phyloP scores from a whole-genome alignment of 2,329 filamentous ascomycete genomes.

The Bisporella sp. region DNA sequence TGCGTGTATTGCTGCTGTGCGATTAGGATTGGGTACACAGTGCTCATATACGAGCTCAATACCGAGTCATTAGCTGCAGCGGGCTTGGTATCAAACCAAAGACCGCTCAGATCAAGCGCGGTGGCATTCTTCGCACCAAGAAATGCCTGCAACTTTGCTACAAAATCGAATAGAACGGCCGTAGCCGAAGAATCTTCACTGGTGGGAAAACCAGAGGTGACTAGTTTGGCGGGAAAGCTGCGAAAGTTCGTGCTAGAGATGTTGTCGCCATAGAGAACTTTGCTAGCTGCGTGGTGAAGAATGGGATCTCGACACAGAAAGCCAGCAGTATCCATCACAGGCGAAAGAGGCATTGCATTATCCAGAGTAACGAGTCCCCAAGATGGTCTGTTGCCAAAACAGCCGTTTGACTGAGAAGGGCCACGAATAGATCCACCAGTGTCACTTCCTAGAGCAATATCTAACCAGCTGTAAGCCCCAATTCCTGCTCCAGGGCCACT shows the following conservation, averaged over 20 bases:
- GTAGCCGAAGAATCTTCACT: slow-evolving; percentile 29
- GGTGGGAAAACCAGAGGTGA: slow-evolving; percentile 36
- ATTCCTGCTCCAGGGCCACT: slow-evolving; percentile 37
- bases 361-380: slow-evolving; percentile 39
- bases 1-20: slow-evolving; percentile 38
- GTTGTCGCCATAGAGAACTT: slow-evolving; percentile 39
- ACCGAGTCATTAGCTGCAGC: slow-evolving; percentile 25
- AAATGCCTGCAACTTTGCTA: slow-evolving; percentile 35
- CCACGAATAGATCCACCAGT: slow-evolving; percentile 43
- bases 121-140: slow-evolving; percentile 31
- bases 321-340: slow-evolving; percentile 39
- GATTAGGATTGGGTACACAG: slow-evolving; percentile 40
- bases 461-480: slow-evolving; percentile 40
- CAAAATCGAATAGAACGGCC: slow-evolving; percentile 34
- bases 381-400: slow-evolving; percentile 43
- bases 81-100: slow-evolving; percentile 17
- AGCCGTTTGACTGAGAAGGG: slow-evolving; percentile 39
- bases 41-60: slow-evolving; percentile 32
- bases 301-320: slow-evolving; percentile 37
- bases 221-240: slow-evolving; percentile 34
- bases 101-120: slow-evolving; percentile 8
- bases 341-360: slow-evolving; percentile 40
- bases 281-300: slow-evolving; percentile 35
- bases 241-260: slow-evolving; percentile 31
- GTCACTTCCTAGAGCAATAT: slow-evolving; percentile 41